phyloP scores from a whole-genome alignment of 1,284 basidiomycete species.

The Inonotus hispidus region DNA sequence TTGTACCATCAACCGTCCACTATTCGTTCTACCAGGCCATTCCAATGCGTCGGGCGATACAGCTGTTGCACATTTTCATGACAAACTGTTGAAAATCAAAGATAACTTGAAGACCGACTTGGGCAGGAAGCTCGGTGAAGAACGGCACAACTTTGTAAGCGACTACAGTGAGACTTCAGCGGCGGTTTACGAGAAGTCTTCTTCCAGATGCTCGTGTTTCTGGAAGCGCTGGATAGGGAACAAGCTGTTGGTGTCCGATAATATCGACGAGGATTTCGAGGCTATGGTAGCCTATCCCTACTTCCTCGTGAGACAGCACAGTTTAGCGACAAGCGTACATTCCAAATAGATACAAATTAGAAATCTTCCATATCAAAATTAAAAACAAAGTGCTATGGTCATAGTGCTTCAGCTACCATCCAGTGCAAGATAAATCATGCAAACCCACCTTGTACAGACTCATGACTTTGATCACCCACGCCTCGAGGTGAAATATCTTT shows the following conservation, averaged over 20 bases:
- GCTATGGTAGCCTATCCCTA: not conserved
- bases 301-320: not conserved
- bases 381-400: slow-evolving; percentile 42
- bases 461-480: slow-evolving; percentile 77
- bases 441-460: slow-evolving; percentile 61
- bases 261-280: not conserved
- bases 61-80: slow-evolving; percentile 82
- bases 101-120: slow-evolving; percentile 72
- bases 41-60: slow-evolving; percentile 43
- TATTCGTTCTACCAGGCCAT: slow-evolving; percentile 57
- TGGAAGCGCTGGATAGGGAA: slow-evolving; percentile 45
- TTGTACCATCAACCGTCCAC: slow-evolving; percentile 57
- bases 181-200: not conserved
- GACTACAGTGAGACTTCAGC: not conserved
- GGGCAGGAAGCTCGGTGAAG: slow-evolving; percentile 65
- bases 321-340: not conserved
- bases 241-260: slow-evolving; percentile 23
- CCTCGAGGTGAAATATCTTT: slow-evolving; percentile 94
- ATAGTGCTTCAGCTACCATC: not conserved
- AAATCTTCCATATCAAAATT: slow-evolving; percentile 61
- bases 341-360: not conserved
- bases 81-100: slow-evolving; percentile 76
- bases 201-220: slow-evolving; percentile 18
- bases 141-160: slow-evolving; percentile 67
- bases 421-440: not conserved